Conservation (phyloP, 2,329 filamentous ascomycete genomes). For the Aplosporella prunicola region DNA sequence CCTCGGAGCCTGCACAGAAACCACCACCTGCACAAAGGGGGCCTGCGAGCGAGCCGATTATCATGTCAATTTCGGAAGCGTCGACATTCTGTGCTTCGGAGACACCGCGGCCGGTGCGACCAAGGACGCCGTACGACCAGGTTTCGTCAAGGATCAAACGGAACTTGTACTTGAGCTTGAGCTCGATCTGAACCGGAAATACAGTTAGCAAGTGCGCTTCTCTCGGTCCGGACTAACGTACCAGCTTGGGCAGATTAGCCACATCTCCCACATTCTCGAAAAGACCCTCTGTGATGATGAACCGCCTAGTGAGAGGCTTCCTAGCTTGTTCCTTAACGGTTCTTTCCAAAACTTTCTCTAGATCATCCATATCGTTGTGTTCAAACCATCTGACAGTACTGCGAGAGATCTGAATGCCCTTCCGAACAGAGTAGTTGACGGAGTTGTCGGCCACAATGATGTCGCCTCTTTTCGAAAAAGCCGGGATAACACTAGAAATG, state of each 20-base stretch:
- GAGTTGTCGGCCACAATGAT: conserved; percentile 93
- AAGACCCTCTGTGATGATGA: conserved; percentile 90
- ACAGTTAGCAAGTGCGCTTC: background rate
- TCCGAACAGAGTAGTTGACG: conserved; percentile 87
- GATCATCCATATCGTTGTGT: conserved; percentile 90
- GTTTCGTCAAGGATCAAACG: conserved; percentile 95
- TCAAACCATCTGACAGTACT: conserved; percentile 91
- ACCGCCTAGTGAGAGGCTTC: conserved; percentile 82
- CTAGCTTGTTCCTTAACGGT: conserved; percentile 80
- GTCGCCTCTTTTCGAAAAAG: conserved; percentile 94
- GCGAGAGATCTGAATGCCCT: conserved; percentile 84
- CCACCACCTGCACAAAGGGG: conserved; percentile 87
- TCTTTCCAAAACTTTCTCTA: conserved; percentile 75
- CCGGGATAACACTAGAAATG: conserved; percentile 91
- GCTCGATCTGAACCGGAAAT: conserved; percentile 54
- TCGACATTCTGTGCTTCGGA: conserved; percentile 97
- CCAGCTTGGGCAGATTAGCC: conserved; percentile 74
- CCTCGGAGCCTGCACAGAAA: conserved; percentile 85
- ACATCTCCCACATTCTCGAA: conserved; percentile 87
- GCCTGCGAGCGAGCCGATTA: conserved; percentile 83
- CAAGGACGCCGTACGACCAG: conserved; percentile 92
- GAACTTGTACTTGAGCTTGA: conserved; percentile 97
- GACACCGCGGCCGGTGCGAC: conserved; percentile 79
- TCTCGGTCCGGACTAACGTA: conserved; percentile 34
- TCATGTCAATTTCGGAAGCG: conserved; percentile 89